Evolutionary conservation across 805 yeast species (phyloP), one percentile per base, ranked within the genome.

Genomic region (Monosporozyma siamensis): DNA sequence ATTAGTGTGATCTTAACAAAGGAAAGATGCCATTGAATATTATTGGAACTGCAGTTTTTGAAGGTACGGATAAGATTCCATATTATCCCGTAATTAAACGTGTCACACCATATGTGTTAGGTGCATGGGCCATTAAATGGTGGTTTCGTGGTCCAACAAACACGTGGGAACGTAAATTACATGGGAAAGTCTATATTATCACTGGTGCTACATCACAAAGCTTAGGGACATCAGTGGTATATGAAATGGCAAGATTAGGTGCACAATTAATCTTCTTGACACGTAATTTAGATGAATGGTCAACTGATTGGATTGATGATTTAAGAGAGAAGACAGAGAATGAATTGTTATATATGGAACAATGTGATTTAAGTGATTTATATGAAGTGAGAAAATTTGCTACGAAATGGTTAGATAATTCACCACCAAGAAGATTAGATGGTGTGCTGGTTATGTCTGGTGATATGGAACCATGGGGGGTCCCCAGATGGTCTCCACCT

Each of bases 201-300:
- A 82, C 92, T 0, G 98, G 98, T n/a, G 98, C 95, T 2, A 90
- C 97, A 0, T 74, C 94, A 1, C 64, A 59, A 44, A 97, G 97
- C 0, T 59, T 87, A 46, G 98, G 98, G 0, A 82, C 90, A 0
- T 73, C 76, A 3, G 72, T 84, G 4, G 92, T 77, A 0, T 68
- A 71, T 29, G 88, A 88, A 25, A 59, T 92, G 53, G 97, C 97
- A 0, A 43, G 50, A 0, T 64, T 76, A 40, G 98, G 98, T 3
- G 97, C 97, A 0, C 97, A 92, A 58, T 53, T 90, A 40, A 75
- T 92, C 25, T 56, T 90, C 38, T 65, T 87, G 36, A 81, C 84
- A 29, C 67, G 90, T 34, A 71, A 79, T 4, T 61, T 71, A 15
- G 88, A 82, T 53, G 72, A 70, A 38, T 90, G 96, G 95, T 61